A percentile compares a stretch with the other conserved stretches of the same genome.
phyloP scores from a whole-genome alignment of 208 protist genomes.

The Acanthamoeba culbertsoni region DNA sequence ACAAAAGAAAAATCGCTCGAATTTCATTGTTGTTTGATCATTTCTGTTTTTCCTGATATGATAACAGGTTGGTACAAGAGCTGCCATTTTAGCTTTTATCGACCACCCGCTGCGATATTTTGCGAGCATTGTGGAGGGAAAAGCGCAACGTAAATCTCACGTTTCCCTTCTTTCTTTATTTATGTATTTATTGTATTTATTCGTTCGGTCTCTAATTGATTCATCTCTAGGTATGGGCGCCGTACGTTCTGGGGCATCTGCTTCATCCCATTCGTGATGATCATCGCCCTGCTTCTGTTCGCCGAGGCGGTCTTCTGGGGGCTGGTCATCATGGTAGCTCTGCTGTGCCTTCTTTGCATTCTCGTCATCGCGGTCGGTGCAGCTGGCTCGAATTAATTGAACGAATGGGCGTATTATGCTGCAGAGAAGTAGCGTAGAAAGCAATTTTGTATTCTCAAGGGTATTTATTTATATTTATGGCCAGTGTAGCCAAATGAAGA shows the following conservation, averaged over 20 bases:
- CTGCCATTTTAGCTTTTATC: background rate
- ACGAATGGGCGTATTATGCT: too few relatives aligned
- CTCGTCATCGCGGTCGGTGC: background rate
- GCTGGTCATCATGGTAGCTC: background rate
- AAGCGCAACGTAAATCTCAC: background rate
- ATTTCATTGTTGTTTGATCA: too few relatives aligned
- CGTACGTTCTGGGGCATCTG: constrained; percentile 29
- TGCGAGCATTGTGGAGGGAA: constrained; percentile 33
- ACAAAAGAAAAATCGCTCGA: too few relatives aligned
- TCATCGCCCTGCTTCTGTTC: background rate
- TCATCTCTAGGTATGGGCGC: background rate
- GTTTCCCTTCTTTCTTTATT: background rate
- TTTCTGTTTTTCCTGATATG: background rate
- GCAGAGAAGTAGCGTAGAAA: too few relatives aligned
- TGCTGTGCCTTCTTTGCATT: background rate
- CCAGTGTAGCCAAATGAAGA: too few relatives aligned
- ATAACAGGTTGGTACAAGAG: background rate
- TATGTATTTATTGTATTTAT: background rate
- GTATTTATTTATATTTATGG: too few relatives aligned
- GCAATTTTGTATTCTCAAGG: too few relatives aligned
- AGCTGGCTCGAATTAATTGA: too few relatives aligned
- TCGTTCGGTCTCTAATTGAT: background rate
- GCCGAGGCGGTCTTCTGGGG: constrained; percentile 18
- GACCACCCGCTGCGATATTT: background rate
- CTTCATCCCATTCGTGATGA: constrained; percentile 13